Evolutionary conservation across 2,329 filamentous ascomycete species (phyloP).

Genomic region (Nemania bipapillata): DNA sequence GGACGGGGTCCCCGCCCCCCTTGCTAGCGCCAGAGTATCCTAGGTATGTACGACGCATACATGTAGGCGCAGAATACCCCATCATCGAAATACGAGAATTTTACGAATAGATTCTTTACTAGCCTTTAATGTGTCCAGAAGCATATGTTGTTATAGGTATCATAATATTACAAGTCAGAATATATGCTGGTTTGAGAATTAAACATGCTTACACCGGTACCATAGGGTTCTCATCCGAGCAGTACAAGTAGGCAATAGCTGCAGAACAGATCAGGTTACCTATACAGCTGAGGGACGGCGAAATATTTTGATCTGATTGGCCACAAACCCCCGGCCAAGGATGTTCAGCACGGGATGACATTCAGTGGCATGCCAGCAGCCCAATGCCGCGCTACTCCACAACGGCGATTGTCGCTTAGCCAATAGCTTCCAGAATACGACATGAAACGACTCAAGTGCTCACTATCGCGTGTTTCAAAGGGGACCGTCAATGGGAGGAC

Average conservation of each 20-base stretch:
- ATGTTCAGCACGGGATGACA: background rate
- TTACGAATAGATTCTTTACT: too few relatives aligned
- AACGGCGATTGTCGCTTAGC: conserved; percentile 11
- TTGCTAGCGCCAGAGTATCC: background rate
- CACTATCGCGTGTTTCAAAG: background rate
- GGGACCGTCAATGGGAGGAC: background rate
- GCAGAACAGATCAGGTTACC: background rate
- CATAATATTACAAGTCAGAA: too few relatives aligned
- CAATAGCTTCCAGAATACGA: conserved; percentile 9
- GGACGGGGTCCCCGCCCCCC: too few relatives aligned
- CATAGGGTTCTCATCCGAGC: too few relatives aligned
- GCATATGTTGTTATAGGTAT: too few relatives aligned
- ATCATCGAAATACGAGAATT: too few relatives aligned
- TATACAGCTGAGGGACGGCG: background rate
- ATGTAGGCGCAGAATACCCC: too few relatives aligned
- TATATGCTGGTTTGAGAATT: too few relatives aligned
- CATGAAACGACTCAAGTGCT: conserved; percentile 30
- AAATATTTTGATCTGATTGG: background rate
- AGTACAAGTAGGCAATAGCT: too few relatives aligned
- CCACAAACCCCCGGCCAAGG: background rate
- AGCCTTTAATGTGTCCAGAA: too few relatives aligned
- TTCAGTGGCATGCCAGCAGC: background rate
- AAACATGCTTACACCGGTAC: too few relatives aligned
- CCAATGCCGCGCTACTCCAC: conserved; percentile 2
- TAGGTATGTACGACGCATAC: too few relatives aligned